phyloP scores from a whole-genome alignment of 805 yeast species.

The Zygoascus biomembranicola region DNA sequence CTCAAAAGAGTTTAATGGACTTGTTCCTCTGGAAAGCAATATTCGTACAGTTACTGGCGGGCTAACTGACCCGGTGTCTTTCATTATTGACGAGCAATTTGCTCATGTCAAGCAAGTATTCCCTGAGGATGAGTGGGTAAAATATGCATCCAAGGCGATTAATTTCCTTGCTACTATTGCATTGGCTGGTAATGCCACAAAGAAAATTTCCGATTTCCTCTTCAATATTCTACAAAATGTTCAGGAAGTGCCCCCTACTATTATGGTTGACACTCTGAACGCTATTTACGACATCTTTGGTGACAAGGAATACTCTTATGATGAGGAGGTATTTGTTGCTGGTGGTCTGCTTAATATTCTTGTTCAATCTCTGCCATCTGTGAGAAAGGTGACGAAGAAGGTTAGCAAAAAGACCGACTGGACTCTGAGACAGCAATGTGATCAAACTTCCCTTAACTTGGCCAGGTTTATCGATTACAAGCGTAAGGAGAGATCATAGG shows the following conservation, averaged over 20 bases:
- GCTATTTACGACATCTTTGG: constrained; percentile 70
- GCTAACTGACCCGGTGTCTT: neutral
- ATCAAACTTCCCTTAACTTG: constrained; percentile 58
- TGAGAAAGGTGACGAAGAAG: constrained; percentile 47
- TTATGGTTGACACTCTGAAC: constrained; percentile 54
- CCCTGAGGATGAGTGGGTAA: constrained; percentile 11
- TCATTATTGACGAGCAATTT: neutral
- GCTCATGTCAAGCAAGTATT: constrained; percentile 11
- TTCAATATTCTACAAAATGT: constrained; percentile 23
- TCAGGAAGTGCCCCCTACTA: constrained; percentile 28
- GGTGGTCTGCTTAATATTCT: constrained; percentile 40
- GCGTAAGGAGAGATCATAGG: constrained; percentile 31
- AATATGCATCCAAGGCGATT: constrained; percentile 19
- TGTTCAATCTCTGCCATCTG: constrained; percentile 35
- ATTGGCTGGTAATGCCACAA: constrained; percentile 39
- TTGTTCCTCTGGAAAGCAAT: constrained; percentile 8
- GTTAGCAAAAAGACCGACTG: constrained; percentile 58
- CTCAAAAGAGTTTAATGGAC: constrained; percentile 21
- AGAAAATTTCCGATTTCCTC: constrained; percentile 39
- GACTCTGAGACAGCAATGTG: constrained; percentile 52
- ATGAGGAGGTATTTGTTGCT: constrained; percentile 55
- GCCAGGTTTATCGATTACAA: constrained; percentile 76
- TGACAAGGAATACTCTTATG: constrained; percentile 62
- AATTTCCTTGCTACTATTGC: constrained; percentile 51
- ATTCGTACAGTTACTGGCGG: neutral